Percentiles rank a stretch among this genome's conserved stretches.
These are phyloP conservation scores for Sarocladiaceae sp. DNA, from an alignment of 2,329 filamentous ascomycete species.

Conservation along the genomic window DNA sequence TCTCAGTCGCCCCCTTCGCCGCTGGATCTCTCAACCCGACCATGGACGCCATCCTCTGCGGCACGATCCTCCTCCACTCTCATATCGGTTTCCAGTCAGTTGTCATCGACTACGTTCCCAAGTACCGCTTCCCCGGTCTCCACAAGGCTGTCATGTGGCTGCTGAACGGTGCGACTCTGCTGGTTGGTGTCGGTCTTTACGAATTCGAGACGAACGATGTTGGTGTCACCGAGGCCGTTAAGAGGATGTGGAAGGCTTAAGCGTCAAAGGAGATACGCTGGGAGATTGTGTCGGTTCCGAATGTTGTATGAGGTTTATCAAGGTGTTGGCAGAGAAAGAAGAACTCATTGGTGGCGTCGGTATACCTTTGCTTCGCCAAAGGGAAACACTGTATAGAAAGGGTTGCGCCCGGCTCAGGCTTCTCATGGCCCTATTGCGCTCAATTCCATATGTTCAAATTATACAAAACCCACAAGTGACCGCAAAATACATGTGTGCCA, in stretches of 20 bases:
- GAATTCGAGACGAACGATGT: constrained; percentile 99
- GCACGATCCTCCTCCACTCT: constrained; percentile 81
- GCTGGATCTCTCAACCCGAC: constrained; percentile 86
- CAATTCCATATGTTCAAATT: constrained; percentile 7
- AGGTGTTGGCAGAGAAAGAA: neutral
- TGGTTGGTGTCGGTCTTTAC: constrained; percentile 85
- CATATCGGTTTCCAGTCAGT: constrained; percentile 92
- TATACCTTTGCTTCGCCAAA: constrained; percentile 10
- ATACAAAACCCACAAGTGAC: no score
- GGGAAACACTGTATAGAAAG: constrained; percentile 14
- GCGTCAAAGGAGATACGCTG: constrained; percentile 47
- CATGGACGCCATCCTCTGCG: constrained; percentile 81
- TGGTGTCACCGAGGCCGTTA: constrained; percentile 83
- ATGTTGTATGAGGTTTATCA: neutral
- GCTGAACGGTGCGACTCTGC: constrained; percentile 72
- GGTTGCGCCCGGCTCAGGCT: constrained; percentile 9
- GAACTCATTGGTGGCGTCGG: constrained; percentile 3
- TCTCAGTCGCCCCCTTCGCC: constrained; percentile 88
- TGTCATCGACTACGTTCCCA: constrained; percentile 89
- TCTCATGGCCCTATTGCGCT: neutral
- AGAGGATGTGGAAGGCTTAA: constrained; percentile 87
- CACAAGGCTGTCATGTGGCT: constrained; percentile 70
- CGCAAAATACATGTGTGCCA: no score
- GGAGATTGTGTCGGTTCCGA: neutral
- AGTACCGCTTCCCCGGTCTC: constrained; percentile 61